Conservation (phyloP, 805 yeast species). For the Cephaloascus albidus region DNA sequence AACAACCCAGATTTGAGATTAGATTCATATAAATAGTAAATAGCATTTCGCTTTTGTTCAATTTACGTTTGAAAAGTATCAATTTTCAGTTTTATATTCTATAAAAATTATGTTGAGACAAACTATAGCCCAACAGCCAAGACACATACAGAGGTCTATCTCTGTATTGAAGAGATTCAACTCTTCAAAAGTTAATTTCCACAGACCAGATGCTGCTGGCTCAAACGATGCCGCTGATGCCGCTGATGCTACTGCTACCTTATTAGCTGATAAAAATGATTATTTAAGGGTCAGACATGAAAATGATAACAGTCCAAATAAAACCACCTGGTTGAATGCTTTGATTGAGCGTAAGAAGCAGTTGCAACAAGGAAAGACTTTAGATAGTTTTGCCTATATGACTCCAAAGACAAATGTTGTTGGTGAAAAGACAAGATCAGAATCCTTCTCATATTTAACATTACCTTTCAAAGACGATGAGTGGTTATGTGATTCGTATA, state of each 20-base stretch:
- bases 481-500: slow-evolving; percentile 78
- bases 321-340: slow-evolving; percentile 83
- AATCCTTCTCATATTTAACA: slow-evolving; percentile 61
- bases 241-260: slow-evolving; percentile 70
- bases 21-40: no score
- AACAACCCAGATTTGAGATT: no score
- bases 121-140: no score
- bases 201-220: slow-evolving; percentile 25
- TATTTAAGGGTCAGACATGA: slow-evolving; percentile 26
- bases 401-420: slow-evolving; percentile 65
- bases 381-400: slow-evolving; percentile 63
- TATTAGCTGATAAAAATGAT: slow-evolving; percentile 52
- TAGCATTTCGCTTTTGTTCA: no score
- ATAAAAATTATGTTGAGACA: no score
- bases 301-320: slow-evolving; percentile 15
- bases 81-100: no score
- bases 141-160: neutral
- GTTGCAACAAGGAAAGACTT: slow-evolving; percentile 60
- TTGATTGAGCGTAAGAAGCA: slow-evolving; percentile 64
- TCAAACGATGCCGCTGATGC: slow-evolving; percentile 46
- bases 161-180: neutral
- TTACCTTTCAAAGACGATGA: slow-evolving; percentile 81
- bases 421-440: slow-evolving; percentile 64
- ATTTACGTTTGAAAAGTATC: no score
- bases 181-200: slow-evolving; percentile 7